phyloP scores from a whole-genome alignment of 331 rosid genomes.

The Saraca asoca region DNA sequence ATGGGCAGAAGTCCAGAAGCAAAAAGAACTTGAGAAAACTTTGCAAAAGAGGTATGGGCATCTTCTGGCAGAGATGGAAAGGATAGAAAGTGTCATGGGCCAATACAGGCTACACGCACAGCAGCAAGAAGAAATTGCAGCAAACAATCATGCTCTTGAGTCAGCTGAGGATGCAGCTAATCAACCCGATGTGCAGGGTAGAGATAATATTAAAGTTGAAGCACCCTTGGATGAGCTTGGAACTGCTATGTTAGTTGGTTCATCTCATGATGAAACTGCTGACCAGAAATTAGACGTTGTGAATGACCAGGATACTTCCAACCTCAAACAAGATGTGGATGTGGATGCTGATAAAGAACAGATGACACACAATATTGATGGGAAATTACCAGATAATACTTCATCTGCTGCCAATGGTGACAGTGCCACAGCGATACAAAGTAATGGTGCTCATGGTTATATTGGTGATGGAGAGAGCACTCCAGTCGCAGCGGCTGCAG shows the following conservation, averaged over 20 bases:
- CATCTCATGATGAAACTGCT: slow-evolving; percentile 40
- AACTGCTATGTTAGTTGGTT: slow-evolving; percentile 30
- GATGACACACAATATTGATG: slow-evolving; percentile 20
- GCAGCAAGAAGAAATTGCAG: slow-evolving; percentile 56
- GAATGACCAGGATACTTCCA: slow-evolving; percentile 27
- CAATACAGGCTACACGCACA: slow-evolving; percentile 49
- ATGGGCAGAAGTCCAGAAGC: slow-evolving; percentile 80
- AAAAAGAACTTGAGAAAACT: slow-evolving; percentile 79
- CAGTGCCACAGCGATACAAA: slow-evolving; percentile 21
- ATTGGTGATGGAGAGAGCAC: slow-evolving; percentile 28
- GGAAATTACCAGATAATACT: slow-evolving; percentile 33
- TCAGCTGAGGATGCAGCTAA: slow-evolving; percentile 42
- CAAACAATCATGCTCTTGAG: slow-evolving; percentile 44
- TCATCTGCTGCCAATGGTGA: slow-evolving; percentile 38
- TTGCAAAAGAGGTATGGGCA: slow-evolving; percentile 73
- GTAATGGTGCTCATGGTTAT: slow-evolving; percentile 15
- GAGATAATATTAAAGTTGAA: slow-evolving; percentile 33
- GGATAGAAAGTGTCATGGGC: slow-evolving; percentile 50
- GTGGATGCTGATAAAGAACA: slow-evolving; percentile 34
- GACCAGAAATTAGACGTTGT: slow-evolving; percentile 38
- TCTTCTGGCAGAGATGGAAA: slow-evolving; percentile 56
- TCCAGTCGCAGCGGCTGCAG: slow-evolving; percentile 28
- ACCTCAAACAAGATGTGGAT: slow-evolving; percentile 36
- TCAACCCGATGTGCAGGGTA: slow-evolving; percentile 31
- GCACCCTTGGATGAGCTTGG: slow-evolving; percentile 40